Evolutionary conservation across 345 rosid genomes (phyloP).

Genomic region (Syzygium grande): DNA sequence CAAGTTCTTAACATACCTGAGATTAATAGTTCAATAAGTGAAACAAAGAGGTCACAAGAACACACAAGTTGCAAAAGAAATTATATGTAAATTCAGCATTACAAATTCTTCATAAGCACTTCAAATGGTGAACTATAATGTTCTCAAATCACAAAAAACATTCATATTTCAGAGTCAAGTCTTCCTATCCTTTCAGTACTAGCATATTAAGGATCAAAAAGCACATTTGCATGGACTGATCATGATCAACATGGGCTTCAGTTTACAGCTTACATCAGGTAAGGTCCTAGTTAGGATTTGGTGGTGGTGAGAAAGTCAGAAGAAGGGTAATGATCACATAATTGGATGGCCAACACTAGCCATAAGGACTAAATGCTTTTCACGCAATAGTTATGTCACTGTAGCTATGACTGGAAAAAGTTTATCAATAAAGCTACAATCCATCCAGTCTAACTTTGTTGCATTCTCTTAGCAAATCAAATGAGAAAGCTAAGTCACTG

Average conservation of each 20-base stretch:
- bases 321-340: background rate
- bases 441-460: background rate
- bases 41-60: background rate
- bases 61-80: background rate
- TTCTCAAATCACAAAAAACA: background rate
- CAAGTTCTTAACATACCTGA: slow-evolving; percentile 67
- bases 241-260: background rate
- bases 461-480: background rate
- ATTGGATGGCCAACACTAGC: background rate
- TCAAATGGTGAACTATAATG: background rate
- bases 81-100: background rate
- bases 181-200: background rate
- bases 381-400: background rate
- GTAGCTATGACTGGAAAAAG: background rate
- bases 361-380: background rate
- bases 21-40: background rate
- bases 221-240: background rate
- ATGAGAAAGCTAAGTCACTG: background rate
- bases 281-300: background rate
- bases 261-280: background rate
- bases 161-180: background rate
- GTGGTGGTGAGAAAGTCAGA: background rate
- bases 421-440: background rate
- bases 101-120: background rate
- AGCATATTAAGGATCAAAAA: background rate